These are phyloP conservation scores for Macrolepiota dolichaula DNA, from an alignment of 768 basidiomycete species.

Conservation along the genomic window DNA sequence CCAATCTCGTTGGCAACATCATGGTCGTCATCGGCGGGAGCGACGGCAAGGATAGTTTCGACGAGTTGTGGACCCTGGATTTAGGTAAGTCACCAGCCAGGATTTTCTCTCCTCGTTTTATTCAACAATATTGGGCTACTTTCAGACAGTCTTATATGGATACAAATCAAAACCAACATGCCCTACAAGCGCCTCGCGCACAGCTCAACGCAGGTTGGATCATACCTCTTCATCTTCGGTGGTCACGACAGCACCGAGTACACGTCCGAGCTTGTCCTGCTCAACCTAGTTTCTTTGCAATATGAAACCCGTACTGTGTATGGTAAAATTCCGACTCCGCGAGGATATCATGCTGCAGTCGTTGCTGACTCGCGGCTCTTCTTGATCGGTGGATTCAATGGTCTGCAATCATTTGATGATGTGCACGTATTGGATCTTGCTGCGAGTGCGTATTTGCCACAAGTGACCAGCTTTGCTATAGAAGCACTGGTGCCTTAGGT, in stretches of 20 bases:
- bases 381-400: slow-evolving; percentile 70
- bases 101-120: background rate
- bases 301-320: slow-evolving; percentile 72
- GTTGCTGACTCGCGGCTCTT: slow-evolving; percentile 84
- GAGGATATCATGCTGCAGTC: slow-evolving; percentile 84
- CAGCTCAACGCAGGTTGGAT: slow-evolving; percentile 85
- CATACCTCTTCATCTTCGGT: slow-evolving; percentile 85
- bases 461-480: background rate
- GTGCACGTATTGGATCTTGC: background rate
- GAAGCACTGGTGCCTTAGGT: background rate
- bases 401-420: background rate
- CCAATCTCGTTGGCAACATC: slow-evolving; percentile 77
- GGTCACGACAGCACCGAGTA: slow-evolving; percentile 85
- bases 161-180: slow-evolving; percentile 14
- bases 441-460: background rate
- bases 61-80: slow-evolving; percentile 83
- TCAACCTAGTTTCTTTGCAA: slow-evolving; percentile 90
- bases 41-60: slow-evolving; percentile 84
- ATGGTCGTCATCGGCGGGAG: slow-evolving; percentile 91
- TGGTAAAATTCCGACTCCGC: slow-evolving; percentile 66
- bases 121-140: background rate
- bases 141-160: background rate
- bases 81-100: slow-evolving; percentile 56
- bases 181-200: slow-evolving; percentile 71
- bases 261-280: slow-evolving; percentile 69